Conservation (phyloP, 495 filamentous ascomycete genomes). For the Aspergillus ostianus region DNA sequence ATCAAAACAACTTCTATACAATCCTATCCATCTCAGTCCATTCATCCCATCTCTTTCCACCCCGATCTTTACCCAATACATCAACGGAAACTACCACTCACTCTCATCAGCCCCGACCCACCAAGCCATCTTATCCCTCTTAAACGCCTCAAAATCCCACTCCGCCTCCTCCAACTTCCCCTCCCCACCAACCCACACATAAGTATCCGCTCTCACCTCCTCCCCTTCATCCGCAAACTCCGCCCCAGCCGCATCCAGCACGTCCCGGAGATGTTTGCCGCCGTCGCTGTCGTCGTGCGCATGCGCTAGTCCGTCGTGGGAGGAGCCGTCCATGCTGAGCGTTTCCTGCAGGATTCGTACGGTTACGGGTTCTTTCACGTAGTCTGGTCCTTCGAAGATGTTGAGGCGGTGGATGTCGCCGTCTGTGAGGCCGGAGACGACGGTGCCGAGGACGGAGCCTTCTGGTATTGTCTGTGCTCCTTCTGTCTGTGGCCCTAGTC, state of each 20-base stretch:
- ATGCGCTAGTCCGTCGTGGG: slow-evolving; percentile 12
- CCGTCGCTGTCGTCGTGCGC: slow-evolving; percentile 10
- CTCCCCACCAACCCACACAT: slow-evolving; percentile 61
- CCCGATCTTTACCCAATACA: no score
- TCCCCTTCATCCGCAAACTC: slow-evolving; percentile 38
- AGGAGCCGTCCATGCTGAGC: slow-evolving; percentile 15
- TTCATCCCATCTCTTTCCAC: no score
- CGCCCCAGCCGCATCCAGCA: slow-evolving; percentile 33
- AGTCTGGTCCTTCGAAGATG: slow-evolving; percentile 77
- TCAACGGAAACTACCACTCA: slow-evolving; percentile 27
- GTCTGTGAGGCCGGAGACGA: slow-evolving; percentile 74
- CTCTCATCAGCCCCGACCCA: slow-evolving; percentile 44
- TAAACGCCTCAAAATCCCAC: slow-evolving; percentile 82
- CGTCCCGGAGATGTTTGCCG: slow-evolving; percentile 25
- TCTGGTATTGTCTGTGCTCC: no score
- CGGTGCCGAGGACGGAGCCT: slow-evolving; percentile 69
- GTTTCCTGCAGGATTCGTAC: slow-evolving; percentile 53
- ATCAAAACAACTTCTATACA: neutral
- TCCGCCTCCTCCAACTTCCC: slow-evolving; percentile 60
- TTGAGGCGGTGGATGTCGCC: slow-evolving; percentile 77
- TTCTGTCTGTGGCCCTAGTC: no score
- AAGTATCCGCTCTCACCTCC: slow-evolving; percentile 68
- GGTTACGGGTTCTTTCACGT: slow-evolving; percentile 60
- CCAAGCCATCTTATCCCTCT: slow-evolving; percentile 62
- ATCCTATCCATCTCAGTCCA: neutral